Conservation (phyloP, 2,329 filamentous ascomycete genomes). For the Niveomyces coronatus region DNA sequence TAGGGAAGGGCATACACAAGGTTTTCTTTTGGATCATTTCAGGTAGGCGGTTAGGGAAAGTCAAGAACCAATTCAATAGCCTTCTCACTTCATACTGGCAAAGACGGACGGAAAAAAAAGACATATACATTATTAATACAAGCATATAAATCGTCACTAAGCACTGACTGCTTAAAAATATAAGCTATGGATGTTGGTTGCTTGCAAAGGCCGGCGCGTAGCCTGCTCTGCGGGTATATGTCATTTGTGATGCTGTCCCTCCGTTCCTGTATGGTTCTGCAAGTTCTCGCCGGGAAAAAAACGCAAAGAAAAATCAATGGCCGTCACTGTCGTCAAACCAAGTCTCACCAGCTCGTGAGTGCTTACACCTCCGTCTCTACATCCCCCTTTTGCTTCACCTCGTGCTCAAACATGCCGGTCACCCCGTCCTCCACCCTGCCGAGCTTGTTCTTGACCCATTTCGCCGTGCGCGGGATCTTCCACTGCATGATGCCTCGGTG, state of each 20-base stretch:
- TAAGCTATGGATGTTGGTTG: too few species aligned
- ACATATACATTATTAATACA: constrained; percentile 4
- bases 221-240: too few species aligned
- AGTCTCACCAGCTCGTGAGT: neutral
- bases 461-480: constrained; percentile 38
- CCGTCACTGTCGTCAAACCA: neutral
- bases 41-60: neutral
- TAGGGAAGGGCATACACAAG: too few species aligned
- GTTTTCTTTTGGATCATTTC: too few species aligned
- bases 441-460: constrained; percentile 42
- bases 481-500: constrained; percentile 68
- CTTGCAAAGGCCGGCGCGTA: too few species aligned
- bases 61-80: too few species aligned
- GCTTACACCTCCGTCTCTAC: constrained; percentile 59
- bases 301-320: too few species aligned
- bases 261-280: too few species aligned
- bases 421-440: constrained; percentile 49
- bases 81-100: neutral
- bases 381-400: constrained; percentile 39
- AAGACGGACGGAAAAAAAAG: neutral
- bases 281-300: too few species aligned
- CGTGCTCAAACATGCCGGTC: constrained; percentile 46
- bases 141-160: constrained; percentile 9
- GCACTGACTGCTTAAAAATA: too few species aligned
- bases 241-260: too few species aligned